Evolutionary conservation across 2,329 filamentous ascomycete species (phyloP).

Genomic region (Ophiostoma ips): DNA sequence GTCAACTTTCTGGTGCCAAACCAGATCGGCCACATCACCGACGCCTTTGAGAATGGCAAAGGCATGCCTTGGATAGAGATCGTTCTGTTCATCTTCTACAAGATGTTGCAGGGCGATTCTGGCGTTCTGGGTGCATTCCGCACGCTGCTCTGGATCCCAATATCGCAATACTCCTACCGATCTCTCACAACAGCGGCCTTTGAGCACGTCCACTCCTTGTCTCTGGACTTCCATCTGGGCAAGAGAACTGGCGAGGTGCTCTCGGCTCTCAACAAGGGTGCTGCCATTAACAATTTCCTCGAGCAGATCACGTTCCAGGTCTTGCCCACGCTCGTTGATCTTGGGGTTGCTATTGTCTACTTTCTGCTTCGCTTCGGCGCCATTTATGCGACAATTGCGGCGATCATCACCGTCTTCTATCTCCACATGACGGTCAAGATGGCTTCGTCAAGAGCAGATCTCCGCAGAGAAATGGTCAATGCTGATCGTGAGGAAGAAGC

Average conservation of each 20-base stretch:
- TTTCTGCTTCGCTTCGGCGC: conserved; percentile 70
- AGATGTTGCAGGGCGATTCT: conserved; percentile 75
- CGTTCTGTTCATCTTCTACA: conserved; percentile 60
- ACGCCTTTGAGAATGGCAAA: conserved; percentile 41
- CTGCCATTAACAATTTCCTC: conserved; percentile 88
- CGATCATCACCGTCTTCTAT: conserved; percentile 88
- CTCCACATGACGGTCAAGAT: conserved; percentile 93
- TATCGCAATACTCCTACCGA: conserved; percentile 92
- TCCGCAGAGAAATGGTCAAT: conserved; percentile 87
- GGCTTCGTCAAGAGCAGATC: conserved; percentile 83
- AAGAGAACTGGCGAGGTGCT: conserved; percentile 95
- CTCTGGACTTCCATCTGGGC: conserved; percentile 88
- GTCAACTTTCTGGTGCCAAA: conserved; percentile 78
- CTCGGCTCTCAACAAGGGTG: conserved; percentile 90
- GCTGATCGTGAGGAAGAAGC: conserved; percentile 90
- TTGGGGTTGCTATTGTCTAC: conserved; percentile 71
- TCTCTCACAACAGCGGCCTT: conserved; percentile 90
- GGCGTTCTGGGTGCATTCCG: conserved; percentile 73
- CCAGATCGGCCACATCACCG: conserved; percentile 69
- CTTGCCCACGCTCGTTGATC: conserved; percentile 83
- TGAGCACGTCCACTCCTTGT: conserved; percentile 90
- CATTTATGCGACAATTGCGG: conserved; percentile 79
- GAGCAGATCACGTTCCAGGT: conserved; percentile 96
- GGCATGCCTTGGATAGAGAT: conserved; percentile 61
- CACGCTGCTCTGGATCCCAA: conserved; percentile 84